Evolutionary conservation across 2,329 filamentous ascomycete species (phyloP).

Genomic region (Diaporthe humulicola): DNA sequence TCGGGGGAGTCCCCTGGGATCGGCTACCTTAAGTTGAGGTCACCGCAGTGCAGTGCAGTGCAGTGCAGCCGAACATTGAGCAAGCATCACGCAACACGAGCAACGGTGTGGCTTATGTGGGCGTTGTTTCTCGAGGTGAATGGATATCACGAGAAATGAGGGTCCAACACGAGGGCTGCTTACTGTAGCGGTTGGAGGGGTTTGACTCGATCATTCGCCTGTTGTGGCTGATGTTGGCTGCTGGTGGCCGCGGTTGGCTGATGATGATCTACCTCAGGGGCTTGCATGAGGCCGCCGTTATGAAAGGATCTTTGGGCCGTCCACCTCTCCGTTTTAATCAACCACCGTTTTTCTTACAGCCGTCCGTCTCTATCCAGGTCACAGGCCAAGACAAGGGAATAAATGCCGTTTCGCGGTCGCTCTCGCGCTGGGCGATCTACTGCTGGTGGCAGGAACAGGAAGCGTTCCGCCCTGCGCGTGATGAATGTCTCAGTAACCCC

Average conservation of each 20-base stretch:
- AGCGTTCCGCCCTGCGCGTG: conserved; percentile 20
- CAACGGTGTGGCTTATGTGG: not conserved
- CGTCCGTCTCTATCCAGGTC: not conserved
- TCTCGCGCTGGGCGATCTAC: not conserved
- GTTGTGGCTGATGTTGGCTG: conserved; percentile 3
- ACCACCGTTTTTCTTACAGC: not conserved
- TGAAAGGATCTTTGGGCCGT: conserved; percentile 3
- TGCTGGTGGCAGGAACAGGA: conserved; percentile 3
- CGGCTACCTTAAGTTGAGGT: conserved; percentile 12
- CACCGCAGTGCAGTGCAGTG: too few relatives aligned
- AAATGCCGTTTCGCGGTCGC: not conserved
- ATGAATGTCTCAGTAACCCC: conserved; percentile 25
- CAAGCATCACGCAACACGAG: not conserved
- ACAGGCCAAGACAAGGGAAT: not conserved
- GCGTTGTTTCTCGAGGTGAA: not conserved
- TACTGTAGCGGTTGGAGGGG: not conserved
- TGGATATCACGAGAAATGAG: not conserved
- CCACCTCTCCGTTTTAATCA: not conserved
- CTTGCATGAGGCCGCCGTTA: conserved; percentile 28
- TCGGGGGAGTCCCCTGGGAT: conserved; percentile 20
- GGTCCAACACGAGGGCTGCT: not conserved
- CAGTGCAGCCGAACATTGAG: not conserved
- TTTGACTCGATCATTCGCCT: conserved; percentile 3
- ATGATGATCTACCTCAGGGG: conserved; percentile 26
- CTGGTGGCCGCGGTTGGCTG: conserved; percentile 13